Evolutionary conservation across 768 basidiomycete species (phyloP).

Genomic region (Mycena haematopus): DNA sequence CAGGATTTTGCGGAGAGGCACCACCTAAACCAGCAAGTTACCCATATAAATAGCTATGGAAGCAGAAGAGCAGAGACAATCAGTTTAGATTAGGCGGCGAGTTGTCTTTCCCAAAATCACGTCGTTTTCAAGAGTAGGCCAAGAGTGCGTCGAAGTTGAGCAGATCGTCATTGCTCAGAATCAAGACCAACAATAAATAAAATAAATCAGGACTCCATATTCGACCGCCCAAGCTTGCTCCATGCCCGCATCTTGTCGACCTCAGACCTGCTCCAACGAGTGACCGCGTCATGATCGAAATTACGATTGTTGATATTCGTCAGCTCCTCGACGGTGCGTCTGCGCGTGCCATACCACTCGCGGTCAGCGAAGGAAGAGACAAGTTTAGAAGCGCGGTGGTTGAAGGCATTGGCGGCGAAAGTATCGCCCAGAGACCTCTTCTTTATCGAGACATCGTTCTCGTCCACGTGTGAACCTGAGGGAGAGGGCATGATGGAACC

Average conservation of each 20-base stretch:
- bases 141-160: neutral
- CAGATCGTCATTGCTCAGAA: neutral
- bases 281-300: slow-evolving; percentile 16
- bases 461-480: neutral
- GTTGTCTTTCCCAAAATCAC: no score
- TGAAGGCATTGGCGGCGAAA: neutral
- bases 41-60: no score
- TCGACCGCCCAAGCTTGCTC: neutral
- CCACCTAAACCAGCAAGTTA: no score
- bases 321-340: slow-evolving; percentile 21
- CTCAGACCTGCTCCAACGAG: slow-evolving; percentile 21
- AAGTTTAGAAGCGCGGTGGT: neutral
- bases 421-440: neutral
- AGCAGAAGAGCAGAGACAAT: no score
- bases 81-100: no score
- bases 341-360: slow-evolving; percentile 9
- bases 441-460: neutral
- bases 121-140: neutral
- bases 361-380: neutral
- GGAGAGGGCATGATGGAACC: neutral
- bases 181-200: neutral
- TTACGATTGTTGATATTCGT: slow-evolving; percentile 17
- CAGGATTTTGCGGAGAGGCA: no score
- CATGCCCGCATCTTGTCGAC: slow-evolving; percentile 18
- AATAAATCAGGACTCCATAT: neutral